A percentile compares a stretch with the other conserved stretches of the same genome.
Evolutionary conservation across 2,329 filamentous ascomycete species (phyloP).

Genomic region (Nemania sp.): DNA sequence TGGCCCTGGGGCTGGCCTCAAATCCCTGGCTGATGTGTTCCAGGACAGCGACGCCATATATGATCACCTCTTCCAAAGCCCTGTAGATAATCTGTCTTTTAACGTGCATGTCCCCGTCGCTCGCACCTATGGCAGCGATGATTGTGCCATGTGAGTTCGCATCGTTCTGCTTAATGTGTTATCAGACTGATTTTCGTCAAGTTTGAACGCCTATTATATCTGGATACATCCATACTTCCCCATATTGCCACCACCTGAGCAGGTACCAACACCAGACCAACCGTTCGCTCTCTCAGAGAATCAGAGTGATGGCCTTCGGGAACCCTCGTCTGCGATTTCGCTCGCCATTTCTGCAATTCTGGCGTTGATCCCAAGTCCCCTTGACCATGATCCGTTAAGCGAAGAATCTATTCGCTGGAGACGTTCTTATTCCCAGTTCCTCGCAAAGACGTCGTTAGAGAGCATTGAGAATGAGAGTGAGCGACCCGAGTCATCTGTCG

Average conservation of each 20-base stretch:
- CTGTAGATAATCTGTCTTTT: slow-evolving; percentile 24
- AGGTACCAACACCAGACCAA: slow-evolving; percentile 40
- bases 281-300: slow-evolving; percentile 43
- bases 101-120: slow-evolving; percentile 42
- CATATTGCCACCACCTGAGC: slow-evolving; percentile 51
- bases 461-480: slow-evolving; percentile 55
- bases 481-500: slow-evolving; percentile 49
- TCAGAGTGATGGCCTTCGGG: slow-evolving; percentile 43
- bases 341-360: slow-evolving; percentile 55
- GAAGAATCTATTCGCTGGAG: slow-evolving; percentile 49
- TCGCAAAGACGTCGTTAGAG: slow-evolving; percentile 53
- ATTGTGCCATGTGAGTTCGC: slow-evolving; percentile 45
- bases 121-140: slow-evolving; percentile 48
- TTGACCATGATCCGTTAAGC: slow-evolving; percentile 43
- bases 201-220: slow-evolving; percentile 56
- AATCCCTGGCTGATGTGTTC: slow-evolving; percentile 50
- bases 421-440: slow-evolving; percentile 53
- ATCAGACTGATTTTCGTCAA: slow-evolving; percentile 29
- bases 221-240: slow-evolving; percentile 58
- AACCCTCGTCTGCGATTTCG: slow-evolving; percentile 50
- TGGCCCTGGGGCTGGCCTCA: slow-evolving; percentile 54
- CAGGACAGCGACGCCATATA: slow-evolving; percentile 55
- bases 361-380: slow-evolving; percentile 52
- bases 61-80: slow-evolving; percentile 47
- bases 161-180: not conserved